A percentile compares a stretch with the other conserved stretches of the same genome.
Conservation (phyloP, 2,329 filamentous ascomycete genomes). For the Curvularia hawaiiensis region DNA sequence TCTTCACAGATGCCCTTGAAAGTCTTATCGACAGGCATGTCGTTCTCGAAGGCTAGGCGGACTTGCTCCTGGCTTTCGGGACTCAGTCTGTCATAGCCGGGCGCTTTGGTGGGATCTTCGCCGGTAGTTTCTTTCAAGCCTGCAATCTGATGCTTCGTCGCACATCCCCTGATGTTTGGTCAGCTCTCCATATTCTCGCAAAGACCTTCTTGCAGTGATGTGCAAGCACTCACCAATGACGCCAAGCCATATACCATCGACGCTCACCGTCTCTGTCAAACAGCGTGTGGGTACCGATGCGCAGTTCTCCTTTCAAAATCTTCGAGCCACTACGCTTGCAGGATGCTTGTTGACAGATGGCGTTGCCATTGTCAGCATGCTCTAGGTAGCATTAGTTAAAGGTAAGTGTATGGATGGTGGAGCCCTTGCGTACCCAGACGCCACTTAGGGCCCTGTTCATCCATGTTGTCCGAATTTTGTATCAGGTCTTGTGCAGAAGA, state of each 20-base stretch:
- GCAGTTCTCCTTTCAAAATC: slow-evolving; percentile 77
- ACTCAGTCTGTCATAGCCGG: slow-evolving; percentile 77
- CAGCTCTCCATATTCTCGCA: not conserved
- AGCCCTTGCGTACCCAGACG: slow-evolving; percentile 14
- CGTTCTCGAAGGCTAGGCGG: slow-evolving; percentile 69
- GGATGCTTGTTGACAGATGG: slow-evolving; percentile 66
- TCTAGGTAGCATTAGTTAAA: slow-evolving; percentile 6
- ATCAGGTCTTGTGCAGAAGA: too few relatives aligned
- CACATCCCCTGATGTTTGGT: slow-evolving; percentile 70
- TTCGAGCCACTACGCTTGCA: slow-evolving; percentile 68
- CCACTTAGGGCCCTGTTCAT: slow-evolving; percentile 21
- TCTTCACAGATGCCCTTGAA: slow-evolving; percentile 75
- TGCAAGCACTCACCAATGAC: slow-evolving; percentile 73
- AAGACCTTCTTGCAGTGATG: too few relatives aligned
- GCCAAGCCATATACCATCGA: slow-evolving; percentile 67
- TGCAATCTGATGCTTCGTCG: slow-evolving; percentile 73
- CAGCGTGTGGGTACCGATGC: slow-evolving; percentile 68
- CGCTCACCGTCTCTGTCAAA: slow-evolving; percentile 63
- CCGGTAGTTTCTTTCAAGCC: slow-evolving; percentile 65
- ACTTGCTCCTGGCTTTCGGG: slow-evolving; percentile 74
- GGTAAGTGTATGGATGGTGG: not conserved
- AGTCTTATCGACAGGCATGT: slow-evolving; percentile 78
- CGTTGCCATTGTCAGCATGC: slow-evolving; percentile 12
- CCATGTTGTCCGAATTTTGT: not conserved
- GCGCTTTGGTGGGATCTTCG: slow-evolving; percentile 66